Base-by-base conservation (phyloP, 257 asterid species). In the Solanum tarapatanum region DNA sequence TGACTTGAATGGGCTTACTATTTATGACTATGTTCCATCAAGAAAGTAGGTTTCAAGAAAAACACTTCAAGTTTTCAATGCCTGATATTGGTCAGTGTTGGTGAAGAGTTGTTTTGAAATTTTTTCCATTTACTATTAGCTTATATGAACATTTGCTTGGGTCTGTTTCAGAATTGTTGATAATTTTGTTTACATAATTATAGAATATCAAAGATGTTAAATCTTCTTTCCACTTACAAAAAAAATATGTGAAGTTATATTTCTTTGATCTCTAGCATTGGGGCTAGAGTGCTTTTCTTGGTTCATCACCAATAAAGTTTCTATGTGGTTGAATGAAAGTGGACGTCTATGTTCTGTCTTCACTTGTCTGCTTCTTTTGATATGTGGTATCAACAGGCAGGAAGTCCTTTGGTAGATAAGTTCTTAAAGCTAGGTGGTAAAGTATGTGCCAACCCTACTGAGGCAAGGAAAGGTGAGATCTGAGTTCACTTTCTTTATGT, bases 381-480 rank as follows among this genome's bases (percentile, higher is more conserved):
- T 62, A 39, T 58, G 17, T 85, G 68, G 90, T 84, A 87, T 30
- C 89, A 60, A 87, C 98, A 96, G 99, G 86, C 93, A 41, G 90
- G 92, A 64, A 70, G 92, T 90, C 91, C 91, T 89, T 90, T 94
- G 90, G 73, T 93, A 89, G 94, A 93, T 76, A 95, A 89, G 64
- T 93, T 96, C 91, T 89, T 92, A 66, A 88, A 93, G 88, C 90
- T 93, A 74, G 98, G 99, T 23, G 99, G 98, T 72, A 93, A 84
- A 91, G 91, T 82, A 86, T 91, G 96, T 88, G 88, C 89, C 69
- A 92, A 87, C 89, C 89, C 94, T 89, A 87, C 51, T 45, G 98
- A 94, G 91, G 83, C 93, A 45, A 94, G 93, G 92, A 89, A 91
- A 93, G 99, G 99, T 96, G 89, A 88, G 86, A 79, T 82, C 74